Conservation (phyloP, 2,329 filamentous ascomycete genomes). For the Diaporthe citriasiana region DNA sequence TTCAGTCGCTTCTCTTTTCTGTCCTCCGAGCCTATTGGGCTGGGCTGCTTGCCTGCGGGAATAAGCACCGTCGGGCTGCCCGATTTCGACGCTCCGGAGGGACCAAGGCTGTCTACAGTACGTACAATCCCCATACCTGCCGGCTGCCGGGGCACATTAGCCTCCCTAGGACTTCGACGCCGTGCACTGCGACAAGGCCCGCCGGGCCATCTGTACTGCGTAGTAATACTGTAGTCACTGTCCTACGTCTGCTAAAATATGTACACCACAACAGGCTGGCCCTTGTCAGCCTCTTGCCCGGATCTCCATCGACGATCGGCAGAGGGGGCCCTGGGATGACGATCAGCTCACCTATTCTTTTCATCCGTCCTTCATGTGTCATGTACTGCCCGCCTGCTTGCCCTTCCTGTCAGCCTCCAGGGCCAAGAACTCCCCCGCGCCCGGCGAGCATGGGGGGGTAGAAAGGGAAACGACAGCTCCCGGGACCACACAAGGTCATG, state of each 20-base stretch:
- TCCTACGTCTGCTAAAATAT: neutral
- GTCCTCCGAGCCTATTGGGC: constrained; percentile 1
- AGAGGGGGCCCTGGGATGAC: constrained; percentile 26
- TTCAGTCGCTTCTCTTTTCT: constrained; percentile 12
- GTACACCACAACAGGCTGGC: constrained; percentile 6
- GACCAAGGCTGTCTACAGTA: neutral
- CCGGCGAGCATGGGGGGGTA: neutral
- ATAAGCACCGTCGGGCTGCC: constrained; percentile 22
- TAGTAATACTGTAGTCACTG: neutral
- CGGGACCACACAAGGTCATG: neutral
- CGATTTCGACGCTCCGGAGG: neutral
- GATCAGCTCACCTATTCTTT: constrained; percentile 21
- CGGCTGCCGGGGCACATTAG: neutral
- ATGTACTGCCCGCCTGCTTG: constrained; percentile 5
- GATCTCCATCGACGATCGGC: constrained; percentile 28
- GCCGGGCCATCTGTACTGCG: neutral
- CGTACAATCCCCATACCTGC: neutral
- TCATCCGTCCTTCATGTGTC: constrained; percentile 20
- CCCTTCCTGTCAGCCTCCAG: neutral
- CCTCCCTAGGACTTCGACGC: neutral
- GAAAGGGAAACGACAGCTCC: neutral
- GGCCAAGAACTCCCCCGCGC: neutral
- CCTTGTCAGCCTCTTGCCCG: constrained; percentile 30
- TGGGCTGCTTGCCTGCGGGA: neutral
- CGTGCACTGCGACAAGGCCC: no score